A percentile compares a stretch with the other conserved stretches of the same genome.
phyloP scores from a whole-genome alignment of 2,329 filamentous ascomycete genomes.

The Diaporthe sp. region DNA sequence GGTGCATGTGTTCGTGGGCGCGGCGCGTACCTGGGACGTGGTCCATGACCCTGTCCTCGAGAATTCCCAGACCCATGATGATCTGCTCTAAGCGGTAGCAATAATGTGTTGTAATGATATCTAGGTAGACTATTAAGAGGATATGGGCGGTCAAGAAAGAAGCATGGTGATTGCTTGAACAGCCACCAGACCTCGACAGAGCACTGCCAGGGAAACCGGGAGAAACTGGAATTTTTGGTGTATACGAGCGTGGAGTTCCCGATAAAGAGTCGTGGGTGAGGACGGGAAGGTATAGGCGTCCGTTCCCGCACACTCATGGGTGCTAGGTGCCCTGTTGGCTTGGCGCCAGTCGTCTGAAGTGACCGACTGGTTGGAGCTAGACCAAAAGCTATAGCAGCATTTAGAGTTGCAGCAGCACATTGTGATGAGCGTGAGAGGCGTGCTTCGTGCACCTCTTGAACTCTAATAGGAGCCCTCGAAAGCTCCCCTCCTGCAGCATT shows the following conservation, averaged over 20 bases:
- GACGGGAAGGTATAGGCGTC: conserved; percentile 13
- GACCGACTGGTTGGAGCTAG: conserved; percentile 18
- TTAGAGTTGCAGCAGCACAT: conserved; percentile 22
- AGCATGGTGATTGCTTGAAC: conserved; percentile 14
- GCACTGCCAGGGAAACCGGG: not conserved
- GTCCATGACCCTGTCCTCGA: conserved; percentile 74
- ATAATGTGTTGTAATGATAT: not conserved
- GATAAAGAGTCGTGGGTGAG: not conserved
- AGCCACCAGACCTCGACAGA: conserved; percentile 17
- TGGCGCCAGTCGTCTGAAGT: not conserved
- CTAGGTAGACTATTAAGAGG: not conserved
- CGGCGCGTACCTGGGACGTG: conserved; percentile 78
- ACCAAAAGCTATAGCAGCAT: not conserved
- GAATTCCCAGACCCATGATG: conserved; percentile 78
- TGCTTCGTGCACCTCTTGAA: not conserved
- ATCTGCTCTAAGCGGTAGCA: conserved; percentile 5
- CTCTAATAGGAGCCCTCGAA: conserved; percentile 5
- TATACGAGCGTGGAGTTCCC: not conserved
- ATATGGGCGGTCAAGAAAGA: not conserved
- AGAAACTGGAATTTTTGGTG: not conserved
- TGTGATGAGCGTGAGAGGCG: conserved; percentile 12
- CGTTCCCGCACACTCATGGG: not conserved
- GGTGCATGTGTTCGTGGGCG: not conserved
- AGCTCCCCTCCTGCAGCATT: not conserved
- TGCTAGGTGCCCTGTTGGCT: not conserved